Evolutionary conservation across 2,329 filamentous ascomycete species (phyloP).

Genomic region (Xylariaceae sp.): DNA sequence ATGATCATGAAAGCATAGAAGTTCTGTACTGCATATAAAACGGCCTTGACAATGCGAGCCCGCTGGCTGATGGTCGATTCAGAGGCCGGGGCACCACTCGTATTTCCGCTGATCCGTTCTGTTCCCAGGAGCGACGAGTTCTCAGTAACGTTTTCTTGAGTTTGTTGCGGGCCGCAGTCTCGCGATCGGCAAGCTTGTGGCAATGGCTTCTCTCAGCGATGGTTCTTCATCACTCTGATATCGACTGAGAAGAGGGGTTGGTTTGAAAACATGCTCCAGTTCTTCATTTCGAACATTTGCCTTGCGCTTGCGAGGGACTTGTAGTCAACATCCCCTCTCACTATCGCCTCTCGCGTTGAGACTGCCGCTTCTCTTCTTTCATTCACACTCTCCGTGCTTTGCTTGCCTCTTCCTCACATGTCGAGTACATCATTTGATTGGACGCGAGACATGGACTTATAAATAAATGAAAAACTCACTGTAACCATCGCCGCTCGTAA

Average conservation of each 20-base stretch:
- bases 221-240: constrained; percentile 1
- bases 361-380: not conserved
- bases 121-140: constrained; percentile 59
- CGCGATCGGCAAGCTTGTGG: constrained; percentile 9
- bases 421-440: not conserved
- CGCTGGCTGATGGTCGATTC: constrained; percentile 49
- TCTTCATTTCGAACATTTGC: not conserved
- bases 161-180: constrained; percentile 12
- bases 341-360: too few relatives aligned
- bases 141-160: constrained; percentile 52
- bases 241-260: constrained; percentile 2
- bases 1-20: constrained; percentile 99
- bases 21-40: constrained; percentile 86
- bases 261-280: not conserved
- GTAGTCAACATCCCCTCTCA: too few relatives aligned
- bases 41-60: constrained; percentile 73
- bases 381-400: not conserved
- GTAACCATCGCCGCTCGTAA: constrained; percentile 47
- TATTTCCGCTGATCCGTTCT: constrained; percentile 58
- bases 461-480: constrained; percentile 42
- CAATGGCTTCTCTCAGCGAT: constrained; percentile 7
- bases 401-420: not conserved
- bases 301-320: not conserved
- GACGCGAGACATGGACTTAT: not conserved
- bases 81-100: constrained; percentile 48